These are phyloP conservation scores for Omphalotus guepiniiformis DNA, from an alignment of 768 basidiomycete species.

Conservation along the genomic window DNA sequence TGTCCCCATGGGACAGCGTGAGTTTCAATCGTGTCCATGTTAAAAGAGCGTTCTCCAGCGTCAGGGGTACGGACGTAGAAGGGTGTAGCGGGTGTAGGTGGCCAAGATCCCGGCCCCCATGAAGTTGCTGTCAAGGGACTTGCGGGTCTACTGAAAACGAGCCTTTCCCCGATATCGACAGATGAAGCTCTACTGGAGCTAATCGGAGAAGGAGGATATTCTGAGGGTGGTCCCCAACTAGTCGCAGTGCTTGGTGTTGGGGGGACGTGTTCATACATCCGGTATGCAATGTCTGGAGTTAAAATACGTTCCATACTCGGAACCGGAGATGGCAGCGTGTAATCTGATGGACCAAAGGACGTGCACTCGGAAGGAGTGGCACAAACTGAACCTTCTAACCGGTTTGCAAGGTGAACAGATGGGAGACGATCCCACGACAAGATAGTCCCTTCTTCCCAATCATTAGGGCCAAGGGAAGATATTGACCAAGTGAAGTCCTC, in stretches of 20 bases:
- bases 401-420: constrained; percentile 55
- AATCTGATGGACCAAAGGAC: constrained; percentile 53
- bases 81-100: constrained; percentile 32
- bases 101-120: constrained; percentile 46
- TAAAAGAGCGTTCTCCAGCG: constrained; percentile 32
- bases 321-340: constrained; percentile 34
- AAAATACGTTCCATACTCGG: constrained; percentile 36
- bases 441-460: constrained; percentile 34
- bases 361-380: constrained; percentile 51
- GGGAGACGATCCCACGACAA: constrained; percentile 33
- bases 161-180: constrained; percentile 35
- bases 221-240: constrained; percentile 41
- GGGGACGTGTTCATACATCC: constrained; percentile 52
- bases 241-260: constrained; percentile 45
- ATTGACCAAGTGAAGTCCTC: constrained; percentile 70
- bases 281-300: constrained; percentile 55
- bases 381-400: constrained; percentile 52
- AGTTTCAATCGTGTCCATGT: constrained; percentile 11
- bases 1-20: constrained; percentile 22
- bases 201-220: constrained; percentile 24
- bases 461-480: constrained; percentile 62
- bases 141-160: constrained; percentile 32
- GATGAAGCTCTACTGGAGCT: constrained; percentile 24
- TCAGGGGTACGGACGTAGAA: constrained; percentile 37
- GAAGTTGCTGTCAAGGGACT: constrained; percentile 43